These are phyloP conservation scores for Hortaea sp. DNA, from an alignment of 2,329 filamentous ascomycete species.

Conservation along the genomic window DNA sequence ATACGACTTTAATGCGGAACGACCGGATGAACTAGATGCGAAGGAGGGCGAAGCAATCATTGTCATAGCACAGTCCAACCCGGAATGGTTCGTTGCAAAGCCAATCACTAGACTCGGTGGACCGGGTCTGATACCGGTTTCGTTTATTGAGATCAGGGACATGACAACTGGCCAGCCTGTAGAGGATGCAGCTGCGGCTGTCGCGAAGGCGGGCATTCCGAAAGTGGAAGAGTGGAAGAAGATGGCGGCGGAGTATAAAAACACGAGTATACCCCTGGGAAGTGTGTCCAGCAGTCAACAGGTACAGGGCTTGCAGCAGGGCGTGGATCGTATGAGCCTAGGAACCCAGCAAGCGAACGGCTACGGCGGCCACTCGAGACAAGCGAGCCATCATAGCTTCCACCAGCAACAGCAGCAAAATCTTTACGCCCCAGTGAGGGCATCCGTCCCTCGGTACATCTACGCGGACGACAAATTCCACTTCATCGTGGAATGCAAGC, in stretches of 20 bases:
- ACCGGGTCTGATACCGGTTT: conserved; percentile 88
- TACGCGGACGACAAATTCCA: conserved; percentile 98
- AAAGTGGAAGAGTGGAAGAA: conserved; percentile 99
- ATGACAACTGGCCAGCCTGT: conserved; percentile 82
- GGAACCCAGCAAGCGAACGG: conserved; percentile 32
- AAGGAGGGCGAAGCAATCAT: conserved; percentile 95
- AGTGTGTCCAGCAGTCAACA: conserved; percentile 49
- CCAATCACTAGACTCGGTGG: conserved; percentile 96
- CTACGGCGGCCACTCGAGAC: conserved; percentile 21
- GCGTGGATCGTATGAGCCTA: conserved; percentile 69
- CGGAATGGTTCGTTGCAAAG: conserved; percentile 98
- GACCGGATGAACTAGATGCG: conserved; percentile 91
- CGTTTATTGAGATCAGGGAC: conserved; percentile 91
- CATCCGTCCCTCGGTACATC: conserved; percentile 83
- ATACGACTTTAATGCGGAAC: conserved; percentile 91
- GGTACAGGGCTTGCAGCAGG: conserved; percentile 36
- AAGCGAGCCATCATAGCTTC: conserved; percentile 23
- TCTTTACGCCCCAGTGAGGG: conserved; percentile 62
- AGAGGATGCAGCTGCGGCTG: conserved; percentile 70
- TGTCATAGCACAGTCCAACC: conserved; percentile 95
- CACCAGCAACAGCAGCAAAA: conserved; percentile 36
- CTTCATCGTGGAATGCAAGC: conserved; percentile 87
- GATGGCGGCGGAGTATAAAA: conserved; percentile 98
- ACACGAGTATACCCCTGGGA: conserved; percentile 92
- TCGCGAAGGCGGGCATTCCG: conserved; percentile 80